These are phyloP conservation scores for Cucurbita ficifolia DNA, from an alignment of 306 rosid species.

Conservation along the genomic window DNA sequence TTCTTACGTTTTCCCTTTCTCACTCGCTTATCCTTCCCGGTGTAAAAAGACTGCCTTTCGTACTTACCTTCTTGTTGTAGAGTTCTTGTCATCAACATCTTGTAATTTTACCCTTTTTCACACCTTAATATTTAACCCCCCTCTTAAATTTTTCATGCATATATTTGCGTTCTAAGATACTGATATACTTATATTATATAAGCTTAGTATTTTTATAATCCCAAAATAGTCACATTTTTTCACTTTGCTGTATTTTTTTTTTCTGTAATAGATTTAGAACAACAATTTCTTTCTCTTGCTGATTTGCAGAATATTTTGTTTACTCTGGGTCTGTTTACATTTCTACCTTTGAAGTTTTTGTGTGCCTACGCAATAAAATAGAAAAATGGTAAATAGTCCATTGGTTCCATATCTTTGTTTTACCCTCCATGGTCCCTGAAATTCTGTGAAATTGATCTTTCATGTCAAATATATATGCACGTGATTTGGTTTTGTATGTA, in stretches of 20 bases:
- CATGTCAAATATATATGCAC: not conserved
- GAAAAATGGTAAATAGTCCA: not conserved
- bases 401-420: not conserved
- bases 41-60: slow-evolving; percentile 34
- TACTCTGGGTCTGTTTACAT: not conserved
- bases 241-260: not conserved
- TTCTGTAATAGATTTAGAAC: not conserved
- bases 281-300: not conserved
- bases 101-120: not conserved
- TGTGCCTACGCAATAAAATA: not conserved
- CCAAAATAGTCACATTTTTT: not conserved
- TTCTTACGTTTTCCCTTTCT: slow-evolving; percentile 8
- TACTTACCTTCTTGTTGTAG: slow-evolving; percentile 39
- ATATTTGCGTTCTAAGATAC: not conserved
- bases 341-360: not conserved
- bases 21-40: slow-evolving; percentile 8
- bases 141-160: not conserved
- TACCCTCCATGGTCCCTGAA: not conserved
- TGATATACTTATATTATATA: not conserved
- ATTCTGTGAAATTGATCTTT: not conserved
- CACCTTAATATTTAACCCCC: not conserved
- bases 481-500: slow-evolving; percentile 4
- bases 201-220: not conserved
- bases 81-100: slow-evolving; percentile 32
- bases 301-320: not conserved